Evolutionary conservation across 768 basidiomycete genomes (phyloP).

Genomic region (Tephrocybe sp.): DNA sequence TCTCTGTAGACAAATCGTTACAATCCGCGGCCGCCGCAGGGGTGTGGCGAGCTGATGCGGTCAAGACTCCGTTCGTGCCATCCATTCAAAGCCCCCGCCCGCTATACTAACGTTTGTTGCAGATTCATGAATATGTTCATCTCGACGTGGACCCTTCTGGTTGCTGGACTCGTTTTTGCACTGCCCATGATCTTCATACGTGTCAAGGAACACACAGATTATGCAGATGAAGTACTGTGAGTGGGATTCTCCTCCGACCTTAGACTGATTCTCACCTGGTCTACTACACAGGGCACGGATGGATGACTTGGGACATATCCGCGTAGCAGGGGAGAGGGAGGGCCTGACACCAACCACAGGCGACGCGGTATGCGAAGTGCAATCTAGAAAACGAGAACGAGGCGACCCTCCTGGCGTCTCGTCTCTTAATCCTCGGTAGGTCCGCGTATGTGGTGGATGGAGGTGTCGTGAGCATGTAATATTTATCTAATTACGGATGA

Average conservation of each 20-base stretch:
- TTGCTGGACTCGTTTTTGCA: constrained; percentile 62
- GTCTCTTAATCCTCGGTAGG: neutral
- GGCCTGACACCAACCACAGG: neutral
- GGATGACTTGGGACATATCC: constrained; percentile 40
- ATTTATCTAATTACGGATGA: neutral
- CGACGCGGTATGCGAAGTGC: neutral
- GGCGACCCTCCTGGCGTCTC: neutral
- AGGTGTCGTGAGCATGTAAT: neutral
- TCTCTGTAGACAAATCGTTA: constrained; percentile 61
- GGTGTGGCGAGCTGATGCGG: constrained; percentile 69
- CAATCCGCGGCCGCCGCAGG: constrained; percentile 79
- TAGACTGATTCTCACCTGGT: constrained; percentile 1
- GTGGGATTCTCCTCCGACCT: constrained; percentile 15
- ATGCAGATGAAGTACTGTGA: constrained; percentile 54
- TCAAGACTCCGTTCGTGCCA: constrained; percentile 37
- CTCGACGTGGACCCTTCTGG: constrained; percentile 73
- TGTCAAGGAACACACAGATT: constrained; percentile 58
- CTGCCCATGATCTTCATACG: constrained; percentile 74
- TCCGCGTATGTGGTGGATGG: neutral
- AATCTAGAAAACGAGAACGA: constrained; percentile 3
- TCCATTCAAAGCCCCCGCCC: neutral
- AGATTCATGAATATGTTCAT: constrained; percentile 72
- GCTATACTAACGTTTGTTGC: neutral
- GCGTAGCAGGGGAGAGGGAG: constrained; percentile 3
- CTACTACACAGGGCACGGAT: constrained; percentile 33